These are phyloP conservation scores for Narthecium ossifragum DNA, from an alignment of 106 monocot species.

Conservation along the genomic window DNA sequence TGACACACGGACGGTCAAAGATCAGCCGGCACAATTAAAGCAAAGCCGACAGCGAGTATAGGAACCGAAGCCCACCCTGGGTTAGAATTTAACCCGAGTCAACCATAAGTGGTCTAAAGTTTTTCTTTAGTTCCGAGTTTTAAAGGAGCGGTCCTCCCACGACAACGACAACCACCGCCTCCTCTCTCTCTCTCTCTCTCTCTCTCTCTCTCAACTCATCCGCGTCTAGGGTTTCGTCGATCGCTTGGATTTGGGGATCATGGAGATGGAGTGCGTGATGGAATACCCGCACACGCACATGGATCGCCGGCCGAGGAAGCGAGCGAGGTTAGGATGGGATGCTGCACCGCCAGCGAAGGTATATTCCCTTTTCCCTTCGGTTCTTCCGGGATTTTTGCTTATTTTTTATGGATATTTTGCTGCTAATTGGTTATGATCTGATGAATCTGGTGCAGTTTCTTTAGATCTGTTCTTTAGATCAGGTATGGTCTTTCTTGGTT, in stretches of 20 bases:
- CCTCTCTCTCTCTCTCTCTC: neutral
- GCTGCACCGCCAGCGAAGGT: conserved; percentile 23
- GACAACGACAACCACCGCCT: neutral
- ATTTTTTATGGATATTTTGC: neutral
- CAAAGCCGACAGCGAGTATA: too few relatives aligned
- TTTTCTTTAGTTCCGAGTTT: neutral
- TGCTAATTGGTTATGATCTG: conserved; percentile 1
- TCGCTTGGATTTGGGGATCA: neutral
- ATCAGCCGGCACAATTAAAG: too few relatives aligned
- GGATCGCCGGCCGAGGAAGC: conserved; percentile 43
- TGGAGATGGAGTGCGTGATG: conserved; percentile 39
- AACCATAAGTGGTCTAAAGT: neutral
- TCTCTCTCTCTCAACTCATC: neutral
- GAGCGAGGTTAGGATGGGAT: conserved; percentile 44
- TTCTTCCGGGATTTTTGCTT: neutral
- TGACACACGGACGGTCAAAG: too few relatives aligned
- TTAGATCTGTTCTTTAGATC: conserved; percentile 7
- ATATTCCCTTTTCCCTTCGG: neutral
- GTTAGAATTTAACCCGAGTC: neutral
- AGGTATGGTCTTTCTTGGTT: neutral
- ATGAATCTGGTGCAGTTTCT: conserved; percentile 6
- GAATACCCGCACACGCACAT: conserved; percentile 40
- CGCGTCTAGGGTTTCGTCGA: neutral
- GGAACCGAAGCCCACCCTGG: neutral
- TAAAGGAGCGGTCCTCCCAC: too few relatives aligned